These are phyloP conservation scores for Myxozyma kluyveri DNA, from an alignment of 805 yeast species.

Conservation along the genomic window DNA sequence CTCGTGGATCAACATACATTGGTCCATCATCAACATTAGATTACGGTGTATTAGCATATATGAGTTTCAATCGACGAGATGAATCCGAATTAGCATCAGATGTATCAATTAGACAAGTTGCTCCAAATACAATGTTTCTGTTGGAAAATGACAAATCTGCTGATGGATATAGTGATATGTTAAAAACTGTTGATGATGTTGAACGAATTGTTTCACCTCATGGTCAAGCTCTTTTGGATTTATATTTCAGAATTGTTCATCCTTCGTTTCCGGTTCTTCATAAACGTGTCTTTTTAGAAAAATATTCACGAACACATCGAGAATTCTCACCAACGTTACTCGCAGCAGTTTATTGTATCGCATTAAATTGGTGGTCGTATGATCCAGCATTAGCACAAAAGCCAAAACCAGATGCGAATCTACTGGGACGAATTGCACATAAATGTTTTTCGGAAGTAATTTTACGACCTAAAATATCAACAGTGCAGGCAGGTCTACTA, in stretches of 20 bases:
- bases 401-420: conserved; percentile 74
- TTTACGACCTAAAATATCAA: conserved; percentile 84
- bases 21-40: conserved; percentile 90
- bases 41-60: conserved; percentile 59
- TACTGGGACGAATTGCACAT: conserved; percentile 66
- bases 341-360: conserved; percentile 86
- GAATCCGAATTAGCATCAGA: conserved; percentile 72
- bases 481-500: conserved; percentile 85
- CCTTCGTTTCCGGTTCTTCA: conserved; percentile 91
- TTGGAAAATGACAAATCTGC: conserved; percentile 66
- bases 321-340: conserved; percentile 88
- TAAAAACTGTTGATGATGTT: conserved; percentile 75
- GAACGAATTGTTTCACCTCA: conserved; percentile 89
- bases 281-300: conserved; percentile 86
- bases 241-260: conserved; percentile 81
- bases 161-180: conserved; percentile 63
- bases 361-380: conserved; percentile 93
- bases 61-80: conserved; percentile 67
- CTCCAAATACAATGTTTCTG: conserved; percentile 70
- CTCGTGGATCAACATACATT: conserved; percentile 82
- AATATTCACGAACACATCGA: conserved; percentile 83
- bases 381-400: conserved; percentile 71
- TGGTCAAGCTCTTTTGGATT: conserved; percentile 66
- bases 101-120: conserved; percentile 72
- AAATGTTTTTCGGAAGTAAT: conserved; percentile 66